Base-by-base conservation (phyloP, 305 asterid genomes). In the Solanum hybrid region DNA sequence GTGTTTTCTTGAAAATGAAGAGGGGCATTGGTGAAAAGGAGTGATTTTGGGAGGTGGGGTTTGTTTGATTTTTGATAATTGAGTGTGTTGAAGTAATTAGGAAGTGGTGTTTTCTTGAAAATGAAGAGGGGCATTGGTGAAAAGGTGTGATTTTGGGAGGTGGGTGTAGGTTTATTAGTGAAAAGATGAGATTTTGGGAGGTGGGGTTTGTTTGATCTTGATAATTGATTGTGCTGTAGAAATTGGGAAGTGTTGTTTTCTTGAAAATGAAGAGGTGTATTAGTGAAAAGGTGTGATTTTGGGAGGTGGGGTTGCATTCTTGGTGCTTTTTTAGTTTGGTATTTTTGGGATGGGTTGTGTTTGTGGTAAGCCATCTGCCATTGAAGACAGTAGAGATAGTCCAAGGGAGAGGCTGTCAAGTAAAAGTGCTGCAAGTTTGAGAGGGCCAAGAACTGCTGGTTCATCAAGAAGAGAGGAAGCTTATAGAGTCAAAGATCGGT, bases 311-410 rank as follows among this genome's bases (percentile, higher is more conserved):
- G 88, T 93, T 91, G 90, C 70, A 90, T 31, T 90, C 86, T 85
- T 90, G 93, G 61, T 88, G 87, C 82, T 90, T 89, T 26, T 79
- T 45, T 20, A 22, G 78, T 32, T 65, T 32, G n/a, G 14, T 22
- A 17, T 10, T 91, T 92, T 91, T 92, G 90, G 77, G 93, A 97
- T 97, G 99, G 99, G 99, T 29, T 92, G 97, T 94, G 89, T 88
- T 90, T 96, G 96, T 91, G 94, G 98, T 91, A 97, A 96, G 92
- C 96, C 97, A 88, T 92, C 94, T 93, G 96, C 97, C 88, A 92
- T 96, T 93, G 98, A 95, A 90, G 97, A 95, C 89, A 93, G 96
- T 89, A 93, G 93, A 92, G 97, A 95, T 92, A 94, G 96, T 91
- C 96, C 96, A 10, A 92, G 93, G 94, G 98, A 96, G 92, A 93